Base-by-base conservation (phyloP, 257 asterid genomes). In the Nicotiana knightiana region DNA sequence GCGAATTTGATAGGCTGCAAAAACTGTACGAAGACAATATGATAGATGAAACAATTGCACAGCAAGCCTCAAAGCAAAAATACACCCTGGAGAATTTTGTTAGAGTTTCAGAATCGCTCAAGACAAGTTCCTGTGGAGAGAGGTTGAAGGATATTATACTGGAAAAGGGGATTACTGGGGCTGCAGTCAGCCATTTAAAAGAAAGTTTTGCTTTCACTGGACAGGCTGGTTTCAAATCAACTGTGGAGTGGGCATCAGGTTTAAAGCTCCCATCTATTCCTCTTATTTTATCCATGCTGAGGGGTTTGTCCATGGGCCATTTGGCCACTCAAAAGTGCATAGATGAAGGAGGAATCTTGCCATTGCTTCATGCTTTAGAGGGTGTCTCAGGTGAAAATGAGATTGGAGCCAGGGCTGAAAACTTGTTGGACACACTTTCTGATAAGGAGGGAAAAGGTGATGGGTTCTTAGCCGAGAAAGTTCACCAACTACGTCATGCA, bases 341-440 rank as follows among this genome's bases (percentile, higher is more conserved):
- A 39, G 97, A 93, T 43, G 92, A 90, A 78, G 99, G 96, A 84
- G 98, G 96, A 61, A 82, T 94, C 79, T 89, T 96, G 76, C 93
- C 95, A 30, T 87, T 96, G 92, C 97, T 96, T 62, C 99, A 96
- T 86, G 93, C 97, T 76, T 90, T 96, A 85, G 99, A 96, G 90
- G 94, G 99, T 82, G 99, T 94, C 37, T 0, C 99, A 0, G 97
- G 97, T 82, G 98, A 96, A 91, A 94, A 92, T 87, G 99, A 96
- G 88, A 93, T 96, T 84, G 99, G 99, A 55, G 97, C 97, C 13
- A 90, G 93, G 93, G 99, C 99, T 83, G 99, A 96, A 81, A 94
- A 94, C 91, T 92, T 96, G 89, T 86, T 96, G 93, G 98, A 96
- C 86, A 93, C 97, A 63, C 97, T 96, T 79, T 90, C 97, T 84